Base-by-base conservation (phyloP, 192 early-diverging fungal species). In the Coemansia sp. region DNA sequence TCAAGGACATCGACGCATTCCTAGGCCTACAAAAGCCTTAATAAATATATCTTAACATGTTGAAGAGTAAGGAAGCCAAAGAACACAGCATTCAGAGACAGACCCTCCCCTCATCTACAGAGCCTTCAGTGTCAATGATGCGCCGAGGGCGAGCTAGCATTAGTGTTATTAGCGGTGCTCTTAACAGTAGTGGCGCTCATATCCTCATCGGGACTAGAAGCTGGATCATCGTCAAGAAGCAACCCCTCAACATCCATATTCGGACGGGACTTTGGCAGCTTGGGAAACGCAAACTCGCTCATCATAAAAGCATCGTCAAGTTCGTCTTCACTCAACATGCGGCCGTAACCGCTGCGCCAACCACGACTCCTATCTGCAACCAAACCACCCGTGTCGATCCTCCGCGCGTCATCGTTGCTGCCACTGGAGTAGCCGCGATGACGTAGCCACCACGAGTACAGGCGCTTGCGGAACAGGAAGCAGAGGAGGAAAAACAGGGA, bases 121-220 rank as follows among this genome's bases (percentile, higher is more conserved):
- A 26, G 26, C 26, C 26, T 26, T 3, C 26, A 26, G 26, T 21
- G 3, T 54, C 51, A 54, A 8, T 26, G 51, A 7, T 26, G 51
- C 9, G 51, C 22, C 12, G 37, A 41, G 39, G 57, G 57, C 32
- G 57, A 59, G 8, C 39, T 59, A 13, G 57, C 36, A 40, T 10
- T 59, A 37, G 37, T 59, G 37, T 59, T n/a, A 22, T 18, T 39
- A 16, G 36, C 39, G 39, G 36, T 59, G 36, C 39, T 37, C 36
- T 18, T 59, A 16, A 41, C n/a, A 18, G 57, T 59, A 16, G 36
- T 63, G 47, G 59, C 66, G 11, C 41, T 62, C 45, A 62, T 40
- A 8, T 74, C 72, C n/a, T 80, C 77, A 26, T 80, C 77, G 0
- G 77, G 77, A 46, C 77, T 80, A 6, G 77, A 80, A 2, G 77